Percentiles rank a stretch among this genome's conserved stretches.
Conservation (phyloP, 768 basidiomycete species). For the Macrocybe gigantea region DNA sequence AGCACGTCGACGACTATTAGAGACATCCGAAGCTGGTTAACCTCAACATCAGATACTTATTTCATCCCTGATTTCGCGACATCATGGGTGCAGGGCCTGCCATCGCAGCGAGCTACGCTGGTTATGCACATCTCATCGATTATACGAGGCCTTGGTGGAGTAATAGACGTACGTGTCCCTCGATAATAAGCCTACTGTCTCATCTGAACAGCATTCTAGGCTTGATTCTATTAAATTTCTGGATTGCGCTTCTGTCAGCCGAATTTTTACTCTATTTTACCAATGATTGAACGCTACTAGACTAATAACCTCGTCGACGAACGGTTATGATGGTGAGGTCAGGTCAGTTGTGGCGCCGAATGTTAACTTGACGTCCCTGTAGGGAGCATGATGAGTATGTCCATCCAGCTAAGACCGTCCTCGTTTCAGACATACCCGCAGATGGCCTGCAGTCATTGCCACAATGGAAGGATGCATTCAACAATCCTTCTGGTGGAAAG, state of each 20-base stretch:
- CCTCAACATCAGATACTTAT: too few relatives aligned
- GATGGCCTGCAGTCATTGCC: slow-evolving; percentile 53
- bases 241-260: slow-evolving; percentile 51
- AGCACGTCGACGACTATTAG: too few relatives aligned
- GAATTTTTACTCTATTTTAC: neutral
- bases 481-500: slow-evolving; percentile 39
- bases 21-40: too few relatives aligned
- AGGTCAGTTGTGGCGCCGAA: neutral
- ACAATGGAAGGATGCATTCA: slow-evolving; percentile 52
- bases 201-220: slow-evolving; percentile 18
- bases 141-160: slow-evolving; percentile 52
- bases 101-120: slow-evolving; percentile 20
- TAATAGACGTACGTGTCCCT: slow-evolving; percentile 35
- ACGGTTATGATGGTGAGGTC: slow-evolving; percentile 52
- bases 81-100: slow-evolving; percentile 45
- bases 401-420: neutral
- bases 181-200: too few relatives aligned
- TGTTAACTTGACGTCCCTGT: neutral
- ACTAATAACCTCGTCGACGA: slow-evolving; percentile 56
- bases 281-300: slow-evolving; percentile 18
- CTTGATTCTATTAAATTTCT: slow-evolving; percentile 44
- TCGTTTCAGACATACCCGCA: neutral
- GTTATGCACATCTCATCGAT: slow-evolving; percentile 42
- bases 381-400: slow-evolving; percentile 55
- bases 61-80: neutral